Evolutionary conservation across 2,329 filamentous ascomycete genomes (phyloP), one percentile per base, ranked within the genome.

Genomic region (Ascochyta pisi): DNA sequence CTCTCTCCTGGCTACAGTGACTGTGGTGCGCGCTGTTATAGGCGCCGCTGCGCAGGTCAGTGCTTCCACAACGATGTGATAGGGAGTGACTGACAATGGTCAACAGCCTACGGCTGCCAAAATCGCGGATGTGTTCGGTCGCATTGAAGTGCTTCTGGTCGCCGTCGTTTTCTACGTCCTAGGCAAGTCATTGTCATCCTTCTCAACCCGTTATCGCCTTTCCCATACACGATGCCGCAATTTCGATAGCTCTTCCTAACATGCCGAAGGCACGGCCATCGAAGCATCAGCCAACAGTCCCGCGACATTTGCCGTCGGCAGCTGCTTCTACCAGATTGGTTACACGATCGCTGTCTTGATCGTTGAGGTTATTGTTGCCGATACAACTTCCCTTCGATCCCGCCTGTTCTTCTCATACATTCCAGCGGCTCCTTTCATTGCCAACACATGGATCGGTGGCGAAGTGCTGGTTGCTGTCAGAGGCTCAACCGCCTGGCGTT

Each of bases 361-460:
- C 1, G 79, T 88, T 22, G 85, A 89, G 70, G 84, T 89, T 64
- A 81, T 89, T 56, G 77, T 89, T 41, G 86, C 81, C 40, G 87
- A 89, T 62, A 79, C 86, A 24, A 87, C 86, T 2, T 88, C 86
- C 1, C 82, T 85, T 6, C 82, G 85, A 13, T 79, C 84, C 10
- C 85, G 87, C 66, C 77, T 89, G 8, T 77, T 89, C 62, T 89
- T 88, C 77, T 86, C 83, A 43, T 89, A 87, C 65, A 76, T 89
- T 15, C 65, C 64, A 7, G 61, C 63, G 2, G 24, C 50, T 5
- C 64, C 64, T 7, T 67, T 69, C 42, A 27, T 68, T 16, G 66
- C 72, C 84, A 88, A 88, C 64, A 85, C 85, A 0, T 89, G 86
- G 86, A 79, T 88, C 13, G 84, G 83, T 57, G 86, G 86, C 19